Base-by-base conservation (phyloP, 345 rosid genomes). In the Camelina sativa region DNA sequence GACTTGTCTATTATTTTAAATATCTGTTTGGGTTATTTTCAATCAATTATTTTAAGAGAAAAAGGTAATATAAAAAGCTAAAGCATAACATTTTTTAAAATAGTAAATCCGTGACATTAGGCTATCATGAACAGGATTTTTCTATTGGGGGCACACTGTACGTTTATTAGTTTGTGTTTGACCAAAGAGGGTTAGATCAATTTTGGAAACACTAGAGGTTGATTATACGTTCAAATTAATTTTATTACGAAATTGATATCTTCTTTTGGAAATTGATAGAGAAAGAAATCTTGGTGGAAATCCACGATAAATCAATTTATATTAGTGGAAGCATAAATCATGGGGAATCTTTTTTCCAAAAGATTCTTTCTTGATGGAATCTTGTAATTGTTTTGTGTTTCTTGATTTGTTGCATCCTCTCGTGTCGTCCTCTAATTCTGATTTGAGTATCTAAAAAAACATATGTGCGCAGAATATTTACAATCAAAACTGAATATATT, bases 311-410 rank as follows among this genome's bases (percentile, higher is more conserved):
- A 16, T 75, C 79, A 68, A 61, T 61, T 61, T 75, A 28, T 13
- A 40, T 32, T 62, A 69, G 79, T 76, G 79, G 70, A 69, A 43
- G 59, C 79, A 76, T 76, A 54, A 76, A 62, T 76, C 75, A 54
- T 54, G 75, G 75, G 48, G 65, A 76, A 76, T 76, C 75, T 76
- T 9, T 61, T 69, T 75, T 62, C 44, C 6, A 76, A 61, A 68
- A 61, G 69, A 76, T 76, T 69, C 65, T 54, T 69, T 52, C 8
- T 15, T 67, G 48, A 56, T 67, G 69, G 69, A 67, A 68, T 67
- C 79, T 75, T 75, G 28, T 51, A 61, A 11, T 30, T 67, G 0
- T 69, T 54, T 54, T 62, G 55, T 69, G 80, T 69, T 69, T 62
- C 50, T 69, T 69, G 58, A 69, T 69, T 76, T 69, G 71, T 63